These are phyloP conservation scores for Pterula multifida DNA, from an alignment of 1,284 basidiomycete species.

Conservation along the genomic window DNA sequence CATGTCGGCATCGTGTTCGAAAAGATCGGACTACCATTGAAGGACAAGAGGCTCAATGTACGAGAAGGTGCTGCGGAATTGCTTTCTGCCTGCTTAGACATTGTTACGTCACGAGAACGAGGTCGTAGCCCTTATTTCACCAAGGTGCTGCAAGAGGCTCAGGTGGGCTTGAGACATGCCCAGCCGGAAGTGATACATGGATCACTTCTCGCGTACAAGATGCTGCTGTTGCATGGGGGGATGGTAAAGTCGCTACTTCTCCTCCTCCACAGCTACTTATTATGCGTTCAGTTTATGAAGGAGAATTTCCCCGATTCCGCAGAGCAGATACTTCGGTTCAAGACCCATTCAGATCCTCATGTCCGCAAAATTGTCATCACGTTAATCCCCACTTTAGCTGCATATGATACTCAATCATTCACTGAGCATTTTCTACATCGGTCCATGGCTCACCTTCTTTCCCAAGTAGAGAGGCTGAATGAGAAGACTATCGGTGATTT, in stretches of 20 bases:
- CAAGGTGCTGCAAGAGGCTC: slow-evolving; percentile 83
- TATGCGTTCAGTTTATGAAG: slow-evolving; percentile 69
- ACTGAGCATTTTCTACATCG: slow-evolving; percentile 82
- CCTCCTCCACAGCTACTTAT: slow-evolving; percentile 5
- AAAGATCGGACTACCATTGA: slow-evolving; percentile 80
- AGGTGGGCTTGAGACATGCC: slow-evolving; percentile 72
- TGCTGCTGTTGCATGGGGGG: slow-evolving; percentile 86
- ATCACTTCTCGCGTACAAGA: slow-evolving; percentile 84
- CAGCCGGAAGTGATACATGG: slow-evolving; percentile 88
- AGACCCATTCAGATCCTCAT: slow-evolving; percentile 76
- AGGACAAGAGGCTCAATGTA: slow-evolving; percentile 78
- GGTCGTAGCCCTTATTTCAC: slow-evolving; percentile 60
- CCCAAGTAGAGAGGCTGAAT: slow-evolving; percentile 79
- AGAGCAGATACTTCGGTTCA: slow-evolving; percentile 84
- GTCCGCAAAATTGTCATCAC: slow-evolving; percentile 91
- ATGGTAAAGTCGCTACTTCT: slow-evolving; percentile 40
- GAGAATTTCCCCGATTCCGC: slow-evolving; percentile 84
- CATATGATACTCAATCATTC: slow-evolving; percentile 88
- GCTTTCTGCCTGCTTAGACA: slow-evolving; percentile 81
- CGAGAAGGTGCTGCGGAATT: slow-evolving; percentile 88
- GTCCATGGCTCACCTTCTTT: slow-evolving; percentile 83
- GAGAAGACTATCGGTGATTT: slow-evolving; percentile 77
- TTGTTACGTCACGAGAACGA: slow-evolving; percentile 64
- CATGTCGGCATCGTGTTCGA: slow-evolving; percentile 83
- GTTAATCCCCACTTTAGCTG: slow-evolving; percentile 87